A percentile compares a stretch with the other conserved stretches of the same genome.
phyloP scores from a whole-genome alignment of 1,284 basidiomycete species.

The Pyrrhoderma lamaoense region DNA sequence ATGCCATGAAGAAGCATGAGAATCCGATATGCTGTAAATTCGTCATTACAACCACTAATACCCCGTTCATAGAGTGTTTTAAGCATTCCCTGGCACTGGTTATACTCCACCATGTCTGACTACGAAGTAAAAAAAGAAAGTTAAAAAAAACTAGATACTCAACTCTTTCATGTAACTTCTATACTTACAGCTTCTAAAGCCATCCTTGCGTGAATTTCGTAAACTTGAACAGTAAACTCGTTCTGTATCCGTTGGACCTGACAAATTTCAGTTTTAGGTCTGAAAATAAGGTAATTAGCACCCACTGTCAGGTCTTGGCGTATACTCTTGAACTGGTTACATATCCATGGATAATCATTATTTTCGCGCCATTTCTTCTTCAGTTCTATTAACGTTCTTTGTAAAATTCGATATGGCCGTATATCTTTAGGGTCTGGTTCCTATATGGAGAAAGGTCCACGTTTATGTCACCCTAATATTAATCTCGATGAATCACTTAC shows the following conservation, averaged over 20 bases:
- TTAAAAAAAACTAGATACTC: not conserved
- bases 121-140: conserved; percentile 28
- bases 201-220: conserved; percentile 97
- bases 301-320: conserved; percentile 95
- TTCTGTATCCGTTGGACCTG: conserved; percentile 99
- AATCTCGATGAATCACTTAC: no score
- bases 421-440: conserved; percentile 95
- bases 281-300: conserved; percentile 21
- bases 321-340: conserved; percentile 97
- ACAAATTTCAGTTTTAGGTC: conserved; percentile 18
- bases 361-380: conserved; percentile 87
- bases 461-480: no score
- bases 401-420: conserved; percentile 79
- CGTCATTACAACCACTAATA: conserved; percentile 83
- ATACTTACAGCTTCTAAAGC: conserved; percentile 82
- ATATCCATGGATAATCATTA: conserved; percentile 86
- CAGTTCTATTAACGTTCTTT: conserved; percentile 81
- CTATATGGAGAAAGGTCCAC: conserved; percentile 32
- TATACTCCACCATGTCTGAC: conserved; percentile 98
- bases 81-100: conserved; percentile 92
- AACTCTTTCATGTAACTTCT: not conserved
- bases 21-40: conserved; percentile 97
- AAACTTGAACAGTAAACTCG: conserved; percentile 95
- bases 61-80: conserved; percentile 89
- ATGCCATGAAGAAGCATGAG: conserved; percentile 92